A percentile compares a stretch with the other conserved stretches of the same genome.
phyloP scores from a whole-genome alignment of 331 rosid genomes.

The Stylosanthes scabra region DNA sequence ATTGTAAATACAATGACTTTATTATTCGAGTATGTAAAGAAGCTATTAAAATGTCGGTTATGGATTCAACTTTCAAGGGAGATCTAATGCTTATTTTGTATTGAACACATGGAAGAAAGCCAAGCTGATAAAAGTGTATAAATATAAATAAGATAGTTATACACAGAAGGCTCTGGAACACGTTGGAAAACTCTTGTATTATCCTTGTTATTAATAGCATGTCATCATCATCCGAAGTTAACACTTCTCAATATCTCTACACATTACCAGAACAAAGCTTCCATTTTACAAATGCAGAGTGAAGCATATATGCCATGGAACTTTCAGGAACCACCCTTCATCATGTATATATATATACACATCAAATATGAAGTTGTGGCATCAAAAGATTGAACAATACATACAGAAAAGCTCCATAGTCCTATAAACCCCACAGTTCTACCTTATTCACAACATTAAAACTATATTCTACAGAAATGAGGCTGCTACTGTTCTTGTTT shows the following conservation, averaged over 20 bases:
- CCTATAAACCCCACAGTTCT: too few relatives aligned
- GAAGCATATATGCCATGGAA: not conserved
- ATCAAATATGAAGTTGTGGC: not conserved
- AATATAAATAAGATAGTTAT: not conserved
- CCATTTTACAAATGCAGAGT: not conserved
- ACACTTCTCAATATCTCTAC: slow-evolving; percentile 45
- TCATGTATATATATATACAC: not conserved
- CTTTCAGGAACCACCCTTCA: slow-evolving; percentile 34
- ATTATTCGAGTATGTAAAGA: too few relatives aligned
- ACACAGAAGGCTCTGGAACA: slow-evolving; percentile 30
- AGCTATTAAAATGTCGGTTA: too few relatives aligned
- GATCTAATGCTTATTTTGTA: not conserved
- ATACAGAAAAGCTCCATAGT: not conserved
- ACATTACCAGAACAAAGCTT: not conserved
- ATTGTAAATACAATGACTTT: too few relatives aligned
- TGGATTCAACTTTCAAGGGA: too few relatives aligned
- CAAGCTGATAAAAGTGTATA: too few relatives aligned
- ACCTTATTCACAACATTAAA: too few relatives aligned
- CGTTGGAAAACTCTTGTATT: slow-evolving; percentile 22
- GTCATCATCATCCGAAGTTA: not conserved
- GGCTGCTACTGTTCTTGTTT: slow-evolving; percentile 33
- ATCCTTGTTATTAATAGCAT: slow-evolving; percentile 7
- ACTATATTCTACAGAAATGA: too few relatives aligned
- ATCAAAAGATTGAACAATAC: not conserved
- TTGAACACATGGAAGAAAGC: too few relatives aligned